Conservation (phyloP, 192 early-diverging fungal species). For the Allomyces macrogynus region DNA sequence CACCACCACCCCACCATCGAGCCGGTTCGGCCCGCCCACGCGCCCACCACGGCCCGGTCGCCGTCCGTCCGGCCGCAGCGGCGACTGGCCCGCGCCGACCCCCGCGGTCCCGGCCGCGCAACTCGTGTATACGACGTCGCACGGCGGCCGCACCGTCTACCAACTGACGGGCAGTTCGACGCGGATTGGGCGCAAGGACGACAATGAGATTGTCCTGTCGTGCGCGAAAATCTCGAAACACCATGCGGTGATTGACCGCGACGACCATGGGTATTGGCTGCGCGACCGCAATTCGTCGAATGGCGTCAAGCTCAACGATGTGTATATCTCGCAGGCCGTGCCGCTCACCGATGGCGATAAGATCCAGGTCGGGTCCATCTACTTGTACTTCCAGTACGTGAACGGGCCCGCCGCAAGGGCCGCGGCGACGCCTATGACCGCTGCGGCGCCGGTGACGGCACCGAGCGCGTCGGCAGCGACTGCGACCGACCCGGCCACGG, state of each 20-base stretch:
- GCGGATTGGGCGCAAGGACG: slow-evolving; percentile 22
- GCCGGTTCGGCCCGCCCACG: no score
- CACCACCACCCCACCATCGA: not conserved
- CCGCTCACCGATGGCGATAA: slow-evolving; percentile 18
- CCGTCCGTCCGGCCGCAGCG: not conserved
- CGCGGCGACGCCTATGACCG: slow-evolving; percentile 2
- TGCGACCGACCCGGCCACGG: no score
- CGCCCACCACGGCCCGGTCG: not conserved
- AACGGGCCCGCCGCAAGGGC: not conserved
- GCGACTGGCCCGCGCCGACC: not conserved
- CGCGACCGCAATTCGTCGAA: slow-evolving; percentile 29
- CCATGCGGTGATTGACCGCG: slow-evolving; percentile 18
- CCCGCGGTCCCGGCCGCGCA: slow-evolving; percentile 4
- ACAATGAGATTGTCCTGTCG: slow-evolving; percentile 24
- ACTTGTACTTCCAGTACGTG: slow-evolving; percentile 18
- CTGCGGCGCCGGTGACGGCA: not conserved
- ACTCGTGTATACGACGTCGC: slow-evolving; percentile 16
- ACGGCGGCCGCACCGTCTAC: slow-evolving; percentile 16
- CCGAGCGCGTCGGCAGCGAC: not conserved
- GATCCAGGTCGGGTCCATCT: slow-evolving; percentile 22
- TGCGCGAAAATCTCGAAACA: slow-evolving; percentile 26
- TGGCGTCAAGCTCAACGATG: slow-evolving; percentile 26
- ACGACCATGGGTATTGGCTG: slow-evolving; percentile 17
- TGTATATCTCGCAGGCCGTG: slow-evolving; percentile 11
- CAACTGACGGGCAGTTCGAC: slow-evolving; percentile 15